Conservation (phyloP, 129 eudicot genomes). For the Chrysanthemum makinoi region DNA sequence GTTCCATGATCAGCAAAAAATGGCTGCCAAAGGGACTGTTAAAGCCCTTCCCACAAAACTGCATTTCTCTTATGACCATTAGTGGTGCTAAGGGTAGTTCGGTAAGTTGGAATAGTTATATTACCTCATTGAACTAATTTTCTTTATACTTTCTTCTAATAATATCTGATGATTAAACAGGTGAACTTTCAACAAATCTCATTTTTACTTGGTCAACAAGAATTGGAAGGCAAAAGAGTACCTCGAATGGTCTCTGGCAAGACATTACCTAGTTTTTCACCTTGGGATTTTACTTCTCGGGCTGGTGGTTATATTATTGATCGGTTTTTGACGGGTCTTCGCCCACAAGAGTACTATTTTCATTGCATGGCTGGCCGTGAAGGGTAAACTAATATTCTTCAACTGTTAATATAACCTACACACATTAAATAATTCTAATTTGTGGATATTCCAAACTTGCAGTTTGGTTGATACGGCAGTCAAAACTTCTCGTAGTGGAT, state of each 20-base stretch:
- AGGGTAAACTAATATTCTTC: conserved; percentile 52
- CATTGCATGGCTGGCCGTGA: conserved; percentile 99
- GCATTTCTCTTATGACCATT: conserved; percentile 91
- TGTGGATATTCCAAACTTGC: conserved; percentile 7
- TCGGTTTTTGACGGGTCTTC: conserved; percentile 87
- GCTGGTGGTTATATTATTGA: conserved; percentile 95
- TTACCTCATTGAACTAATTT: not conserved
- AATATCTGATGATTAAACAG: conserved; percentile 31
- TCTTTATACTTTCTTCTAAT: conserved; percentile 2
- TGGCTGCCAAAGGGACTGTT: conserved; percentile 65
- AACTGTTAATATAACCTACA: not conserved
- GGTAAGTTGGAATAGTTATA: conserved; percentile 42
- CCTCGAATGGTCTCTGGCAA: conserved; percentile 99
- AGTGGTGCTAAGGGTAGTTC: conserved; percentile 99
- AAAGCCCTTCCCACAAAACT: conserved; percentile 86
- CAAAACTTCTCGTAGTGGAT: conserved; percentile 98
- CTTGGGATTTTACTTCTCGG: conserved; percentile 91
- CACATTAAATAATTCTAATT: conserved; percentile 2
- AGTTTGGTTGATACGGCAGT: conserved; percentile 98
- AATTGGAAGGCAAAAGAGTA: conserved; percentile 95
- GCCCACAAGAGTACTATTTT: conserved; percentile 92
- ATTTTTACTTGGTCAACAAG: conserved; percentile 92
- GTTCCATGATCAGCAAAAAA: conserved; percentile 66
- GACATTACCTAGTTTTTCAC: conserved; percentile 82
- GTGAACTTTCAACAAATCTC: conserved; percentile 98